Base-by-base conservation (phyloP, 371 early-diverging fungal genomes). In the Batrachochytrium dendrobatidis region DNA sequence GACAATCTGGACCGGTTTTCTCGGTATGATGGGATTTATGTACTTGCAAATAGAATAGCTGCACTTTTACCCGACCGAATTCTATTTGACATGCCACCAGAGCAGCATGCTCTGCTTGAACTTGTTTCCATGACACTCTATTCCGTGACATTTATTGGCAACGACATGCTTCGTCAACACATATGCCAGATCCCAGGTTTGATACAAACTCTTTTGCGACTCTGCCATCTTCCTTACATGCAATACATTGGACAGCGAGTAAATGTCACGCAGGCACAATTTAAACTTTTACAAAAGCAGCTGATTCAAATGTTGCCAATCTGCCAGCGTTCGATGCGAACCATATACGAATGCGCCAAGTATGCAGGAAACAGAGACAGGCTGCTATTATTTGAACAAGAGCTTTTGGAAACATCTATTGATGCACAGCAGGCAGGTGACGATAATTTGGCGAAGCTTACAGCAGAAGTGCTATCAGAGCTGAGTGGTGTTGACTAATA, bases 1-100 rank as follows among this genome's bases (percentile, higher is more conserved):
- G 51, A 48, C 2, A 56, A 56, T 32, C 50, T n/a, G n/a, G 56
- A 55, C 24, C 22, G 20, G 35, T 22, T 57, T 34, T n/a, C 55
- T 3, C 7, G 5, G 46, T 45, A 5, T 12, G 24, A 20, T 5
- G 24, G 46, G 46, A 3, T 45, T 3, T 5, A 12, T 26, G 6
- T 45, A 26, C 46, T 45, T 3, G 46, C 46, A 12, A 20, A 12
- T 20, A 20, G 46, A 5, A 26, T 45, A 5, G 46, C 46, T 20
- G 3, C 4, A 26, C 46, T 45, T 20, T 12, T 45, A 3, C 46
- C 46, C 6, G 26, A 3, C 24, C 20, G 24, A 5, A 20, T 5
- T 5, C 5, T 5, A 12, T 26, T 20, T 26, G 46, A 12, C 46
- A 5, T 5, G 7, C 5, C 46, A 5, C 3, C 5, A 7, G 46